Conservation (phyloP, 768 basidiomycete genomes). For the Hygrocybe coccinea region DNA sequence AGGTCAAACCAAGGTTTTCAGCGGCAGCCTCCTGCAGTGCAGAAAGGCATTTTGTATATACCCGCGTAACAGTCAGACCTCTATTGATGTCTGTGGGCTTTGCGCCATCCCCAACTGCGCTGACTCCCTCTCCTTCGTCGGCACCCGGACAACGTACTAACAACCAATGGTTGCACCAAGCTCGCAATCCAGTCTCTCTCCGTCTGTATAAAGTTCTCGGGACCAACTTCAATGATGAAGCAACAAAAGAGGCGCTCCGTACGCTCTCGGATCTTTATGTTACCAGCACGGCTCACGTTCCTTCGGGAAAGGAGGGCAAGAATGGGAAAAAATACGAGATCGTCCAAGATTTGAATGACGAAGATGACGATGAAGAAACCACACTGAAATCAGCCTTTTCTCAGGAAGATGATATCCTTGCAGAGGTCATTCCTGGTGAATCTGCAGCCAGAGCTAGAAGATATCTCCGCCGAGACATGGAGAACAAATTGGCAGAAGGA, state of each 20-base stretch:
- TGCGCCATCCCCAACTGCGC: too few species aligned
- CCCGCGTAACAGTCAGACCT: too few species aligned
- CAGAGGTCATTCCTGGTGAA: slow-evolving; percentile 48
- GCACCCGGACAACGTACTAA: neutral
- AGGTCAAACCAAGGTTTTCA: too few species aligned
- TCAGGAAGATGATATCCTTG: slow-evolving; percentile 15
- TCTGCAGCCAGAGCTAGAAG: slow-evolving; percentile 71
- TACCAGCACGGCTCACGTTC: slow-evolving; percentile 2
- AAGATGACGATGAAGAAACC: slow-evolving; percentile 27
- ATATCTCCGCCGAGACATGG: slow-evolving; percentile 79
- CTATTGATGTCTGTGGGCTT: too few species aligned
- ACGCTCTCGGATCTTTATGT: slow-evolving; percentile 80
- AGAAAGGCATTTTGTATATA: too few species aligned
- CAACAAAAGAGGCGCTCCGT: slow-evolving; percentile 72
- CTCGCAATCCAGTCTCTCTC: slow-evolving; percentile 67
- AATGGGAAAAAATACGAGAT: too few species aligned
- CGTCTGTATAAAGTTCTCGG: slow-evolving; percentile 89
- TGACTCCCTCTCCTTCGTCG: neutral
- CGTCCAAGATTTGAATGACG: slow-evolving; percentile 30
- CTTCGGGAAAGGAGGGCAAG: too few species aligned
- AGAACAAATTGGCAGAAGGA: slow-evolving; percentile 73
- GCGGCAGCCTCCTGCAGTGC: too few species aligned
- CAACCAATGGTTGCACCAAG: slow-evolving; percentile 29
- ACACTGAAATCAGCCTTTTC: slow-evolving; percentile 2
- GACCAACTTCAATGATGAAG: slow-evolving; percentile 70